A percentile compares a stretch with the other conserved stretches of the same genome.
These are phyloP conservation scores for Tricholoma furcatifolium DNA, from an alignment of 768 basidiomycete species.

Conservation along the genomic window DNA sequence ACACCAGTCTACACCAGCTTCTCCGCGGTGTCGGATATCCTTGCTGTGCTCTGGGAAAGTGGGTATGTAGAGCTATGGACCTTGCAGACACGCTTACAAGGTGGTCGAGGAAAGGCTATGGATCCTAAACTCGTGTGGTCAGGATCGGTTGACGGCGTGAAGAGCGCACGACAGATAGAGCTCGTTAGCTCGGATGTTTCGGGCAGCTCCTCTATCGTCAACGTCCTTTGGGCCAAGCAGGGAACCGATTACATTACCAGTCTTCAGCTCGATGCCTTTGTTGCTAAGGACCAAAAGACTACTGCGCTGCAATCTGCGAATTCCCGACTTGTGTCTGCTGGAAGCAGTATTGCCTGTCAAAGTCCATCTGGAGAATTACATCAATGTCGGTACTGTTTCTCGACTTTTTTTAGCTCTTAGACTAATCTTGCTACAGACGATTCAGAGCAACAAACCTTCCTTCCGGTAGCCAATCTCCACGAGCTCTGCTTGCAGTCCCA, in stretches of 20 bases:
- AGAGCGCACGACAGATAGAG: conserved; percentile 33
- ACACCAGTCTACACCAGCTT: conserved; percentile 70
- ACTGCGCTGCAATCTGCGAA: conserved; percentile 36
- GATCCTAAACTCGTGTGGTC: conserved; percentile 45
- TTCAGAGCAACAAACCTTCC: conserved; percentile 17
- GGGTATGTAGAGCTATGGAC: conserved; percentile 71
- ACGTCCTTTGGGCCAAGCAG: conserved; percentile 38
- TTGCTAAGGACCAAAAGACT: conserved; percentile 2
- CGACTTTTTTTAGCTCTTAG: neutral
- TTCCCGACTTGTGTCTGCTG: conserved; percentile 45
- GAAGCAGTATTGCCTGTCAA: conserved; percentile 39
- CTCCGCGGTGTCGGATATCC: conserved; percentile 50
- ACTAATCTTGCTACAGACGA: conserved; percentile 12
- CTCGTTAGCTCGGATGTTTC: conserved; percentile 12
- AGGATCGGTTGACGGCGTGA: conserved; percentile 22
- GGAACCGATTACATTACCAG: conserved; percentile 32
- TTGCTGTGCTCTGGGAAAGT: conserved; percentile 71
- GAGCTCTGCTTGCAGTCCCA: conserved; percentile 58
- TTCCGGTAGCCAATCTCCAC: conserved; percentile 41
- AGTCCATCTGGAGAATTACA: conserved; percentile 46
- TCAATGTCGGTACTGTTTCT: conserved; percentile 33
- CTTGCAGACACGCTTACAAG: conserved; percentile 59
- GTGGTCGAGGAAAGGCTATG: conserved; percentile 59
- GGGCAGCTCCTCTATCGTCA: conserved; percentile 22
- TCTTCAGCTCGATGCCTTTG: conserved; percentile 21